Evolutionary conservation across 495 filamentous ascomycete genomes (phyloP), one percentile per base, ranked within the genome.

Genomic region (Aspergillus olivimuriae): DNA sequence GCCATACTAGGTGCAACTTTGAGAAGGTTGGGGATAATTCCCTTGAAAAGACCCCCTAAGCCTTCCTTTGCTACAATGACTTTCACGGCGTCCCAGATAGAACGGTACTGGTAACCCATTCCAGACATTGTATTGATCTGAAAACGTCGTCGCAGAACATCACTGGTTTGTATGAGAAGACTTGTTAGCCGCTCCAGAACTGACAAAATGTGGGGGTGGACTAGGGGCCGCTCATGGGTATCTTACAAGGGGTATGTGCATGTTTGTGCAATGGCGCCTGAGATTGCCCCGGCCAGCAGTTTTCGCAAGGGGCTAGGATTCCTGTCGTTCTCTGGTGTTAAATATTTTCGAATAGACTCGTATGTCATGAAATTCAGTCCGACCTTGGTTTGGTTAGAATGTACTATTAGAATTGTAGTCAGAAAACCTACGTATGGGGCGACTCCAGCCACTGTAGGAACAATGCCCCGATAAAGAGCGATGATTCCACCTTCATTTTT

Each of bases 1-100:
- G 94, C 92, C 89, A 98, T 98, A 56, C 92, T 97, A 5, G 92
- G 92, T 4, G 92, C 92, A 12, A 98, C 92, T 64, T 98, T 98
- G 33, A 97, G 75, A 4, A 97, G 73, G 56, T 98, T 98, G 2
- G 92, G 94, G 15, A 89, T 77, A 50, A 96, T 84, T 12, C 90
- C 90, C 61, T 95, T 96, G 67, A 95, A 96, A 17, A 96, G 58
- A 20, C 90, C 90, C 20, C 69, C 67, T 22, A 82, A 31, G 2
- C 86, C 86, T 65, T 98, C 92, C 50, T 90, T 76, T 10, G 76
- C 63, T 41, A 95, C 58, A 53, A 97, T 98, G 17, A 86, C 75
- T 34, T 70, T 75, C 36, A 98, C 69, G 4, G 92, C 92, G 57
- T 96, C 88, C 52, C 78, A 75, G 31, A 98, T 83, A 14, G 80